Evolutionary conservation across 2,329 filamentous ascomycete species (phyloP).

Genomic region (Fusarium neocosmosporiellum): DNA sequence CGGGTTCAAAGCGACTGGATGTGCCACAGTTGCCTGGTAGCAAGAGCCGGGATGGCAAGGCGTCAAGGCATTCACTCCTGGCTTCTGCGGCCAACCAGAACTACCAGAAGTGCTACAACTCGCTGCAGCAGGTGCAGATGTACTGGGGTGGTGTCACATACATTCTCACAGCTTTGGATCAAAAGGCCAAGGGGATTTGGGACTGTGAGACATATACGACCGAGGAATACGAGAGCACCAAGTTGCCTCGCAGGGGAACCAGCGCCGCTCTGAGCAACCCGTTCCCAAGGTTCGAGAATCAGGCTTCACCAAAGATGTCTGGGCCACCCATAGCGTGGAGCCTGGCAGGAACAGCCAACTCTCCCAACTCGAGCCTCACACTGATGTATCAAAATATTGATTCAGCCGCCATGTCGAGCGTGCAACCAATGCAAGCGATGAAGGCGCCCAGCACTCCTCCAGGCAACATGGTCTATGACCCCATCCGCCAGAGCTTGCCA

Average conservation of each 20-base stretch:
- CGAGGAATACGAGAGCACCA: constrained; percentile 82
- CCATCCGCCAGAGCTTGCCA: constrained; percentile 66
- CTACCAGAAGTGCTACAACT: constrained; percentile 88
- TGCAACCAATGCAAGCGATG: constrained; percentile 16
- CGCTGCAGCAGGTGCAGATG: constrained; percentile 80
- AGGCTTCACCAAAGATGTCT: constrained; percentile 60
- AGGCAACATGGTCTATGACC: constrained; percentile 70
- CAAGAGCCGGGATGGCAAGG: constrained; percentile 47
- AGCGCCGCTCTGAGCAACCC: constrained; percentile 49
- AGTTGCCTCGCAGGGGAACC: constrained; percentile 61
- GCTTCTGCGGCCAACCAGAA: constrained; percentile 87
- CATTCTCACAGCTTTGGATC: constrained; percentile 86
- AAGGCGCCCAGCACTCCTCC: constrained; percentile 61
- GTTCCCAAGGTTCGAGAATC: constrained; percentile 58
- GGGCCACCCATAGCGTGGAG: constrained; percentile 79
- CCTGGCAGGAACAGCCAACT: constrained; percentile 88
- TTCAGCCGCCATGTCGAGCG: not conserved
- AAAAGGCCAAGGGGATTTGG: constrained; percentile 87
- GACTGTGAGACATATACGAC: constrained; percentile 75
- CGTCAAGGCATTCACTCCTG: constrained; percentile 77
- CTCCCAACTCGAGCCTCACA: constrained; percentile 84
- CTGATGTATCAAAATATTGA: constrained; percentile 76
- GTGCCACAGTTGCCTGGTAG: not conserved
- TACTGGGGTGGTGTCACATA: constrained; percentile 92
- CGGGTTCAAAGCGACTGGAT: constrained; percentile 33